These are phyloP conservation scores for Aleurites moluccanus DNA, from an alignment of 441 rosid genomes.

Conservation along the genomic window DNA sequence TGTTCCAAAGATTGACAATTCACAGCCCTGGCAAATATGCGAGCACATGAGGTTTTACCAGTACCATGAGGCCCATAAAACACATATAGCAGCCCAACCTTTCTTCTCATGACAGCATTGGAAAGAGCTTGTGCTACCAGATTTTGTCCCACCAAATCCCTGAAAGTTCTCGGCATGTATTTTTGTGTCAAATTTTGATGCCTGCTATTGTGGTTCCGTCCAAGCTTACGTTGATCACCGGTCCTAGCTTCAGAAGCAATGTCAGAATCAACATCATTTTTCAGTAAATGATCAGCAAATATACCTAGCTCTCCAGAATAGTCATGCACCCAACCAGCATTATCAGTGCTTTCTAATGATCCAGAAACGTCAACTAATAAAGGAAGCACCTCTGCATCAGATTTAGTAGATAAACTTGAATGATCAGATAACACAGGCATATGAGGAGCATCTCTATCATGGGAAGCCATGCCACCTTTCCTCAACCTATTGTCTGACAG, in stretches of 20 bases:
- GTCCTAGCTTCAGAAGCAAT: slow-evolving; percentile 87
- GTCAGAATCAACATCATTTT: slow-evolving; percentile 70
- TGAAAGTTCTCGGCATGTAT: slow-evolving; percentile 76
- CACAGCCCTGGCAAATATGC: slow-evolving; percentile 88
- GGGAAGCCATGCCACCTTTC: slow-evolving; percentile 55
- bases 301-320: slow-evolving; percentile 97
- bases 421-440: slow-evolving; percentile 66
- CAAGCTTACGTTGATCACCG: slow-evolving; percentile 43
- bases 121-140: slow-evolving; percentile 90
- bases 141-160: slow-evolving; percentile 87
- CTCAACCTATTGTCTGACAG: slow-evolving; percentile 62
- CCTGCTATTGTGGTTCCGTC: slow-evolving; percentile 39
- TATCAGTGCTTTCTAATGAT: slow-evolving; percentile 58
- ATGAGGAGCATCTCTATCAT: slow-evolving; percentile 54
- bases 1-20: slow-evolving; percentile 82
- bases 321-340: slow-evolving; percentile 82
- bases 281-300: slow-evolving; percentile 78
- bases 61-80: slow-evolving; percentile 98
- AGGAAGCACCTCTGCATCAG: slow-evolving; percentile 81
- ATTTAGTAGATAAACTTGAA: slow-evolving; percentile 57
- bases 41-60: slow-evolving; percentile 95
- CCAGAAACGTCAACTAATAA: slow-evolving; percentile 72
- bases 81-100: slow-evolving; percentile 83
- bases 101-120: slow-evolving; percentile 71
- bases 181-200: slow-evolving; percentile 90